Evolutionary conservation across 768 basidiomycete species (phyloP), one percentile per base, ranked within the genome.

Genomic region (Tephrocybe sp.): DNA sequence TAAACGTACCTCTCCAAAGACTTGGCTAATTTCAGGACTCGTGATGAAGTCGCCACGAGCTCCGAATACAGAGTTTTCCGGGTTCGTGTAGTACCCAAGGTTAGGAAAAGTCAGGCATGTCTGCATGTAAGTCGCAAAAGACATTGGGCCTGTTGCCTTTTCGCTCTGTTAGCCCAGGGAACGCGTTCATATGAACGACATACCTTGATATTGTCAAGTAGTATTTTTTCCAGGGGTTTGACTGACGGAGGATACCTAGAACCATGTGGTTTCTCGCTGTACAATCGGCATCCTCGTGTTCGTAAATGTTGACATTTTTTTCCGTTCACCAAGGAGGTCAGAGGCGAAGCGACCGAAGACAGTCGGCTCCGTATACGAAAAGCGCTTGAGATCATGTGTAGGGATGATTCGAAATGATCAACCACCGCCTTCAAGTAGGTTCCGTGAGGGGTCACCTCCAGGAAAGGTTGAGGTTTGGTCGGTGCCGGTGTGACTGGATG

Each of bases 21-120:
- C 83, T 65, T 98, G 94, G 60, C 84, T 90, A 47, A 99, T 98
- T 67, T 99, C 97, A 1, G 96, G 97, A 59, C 90, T 93, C 10
- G 97, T 99, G 18, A 90, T 88, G 63, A 98, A 99, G 73, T 99
- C 97, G 4, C 97, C 97, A 36, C 77, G 74, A 0, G 81, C 56
- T 11, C 97, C 97, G 61, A 99, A 92, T 2, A 98, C 86, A 37
- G 82, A 76, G 51, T 90, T 77, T 12, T 75, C 61, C 0, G 80
- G 69, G 32, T 84, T 87, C 74, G 88, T 91, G 73, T 98, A 98
- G 70, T 98, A 99, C 1, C 97, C 97, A 48, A 92, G 75, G 0
- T 81, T 87, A 1, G 95, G 93, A 70, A 98, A 95, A 0, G 86
- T 79, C 3, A 98, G 81, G 58, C 93, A 95, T 58, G 90, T 79